These are phyloP conservation scores for Mucor circinelloides DNA, from an alignment of 371 early-diverging fungal genomes.

Conservation along the genomic window DNA sequence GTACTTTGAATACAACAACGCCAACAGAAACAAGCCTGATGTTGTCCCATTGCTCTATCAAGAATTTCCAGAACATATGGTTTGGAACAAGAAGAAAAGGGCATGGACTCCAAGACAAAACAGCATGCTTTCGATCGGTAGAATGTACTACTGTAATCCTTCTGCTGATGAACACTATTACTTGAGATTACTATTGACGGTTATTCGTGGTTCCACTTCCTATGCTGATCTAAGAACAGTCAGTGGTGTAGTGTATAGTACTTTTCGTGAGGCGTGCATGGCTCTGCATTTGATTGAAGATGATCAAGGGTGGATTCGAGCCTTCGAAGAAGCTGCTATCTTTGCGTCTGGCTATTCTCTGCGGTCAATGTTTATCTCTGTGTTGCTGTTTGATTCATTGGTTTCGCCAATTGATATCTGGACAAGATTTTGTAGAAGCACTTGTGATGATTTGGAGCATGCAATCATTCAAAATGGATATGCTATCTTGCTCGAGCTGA, in stretches of 20 bases:
- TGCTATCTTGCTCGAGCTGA: background rate
- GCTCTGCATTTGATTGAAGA: background rate
- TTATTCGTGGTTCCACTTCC: background rate
- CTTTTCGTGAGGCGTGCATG: conserved; percentile 6
- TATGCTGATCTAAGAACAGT: background rate
- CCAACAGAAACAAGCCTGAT: background rate
- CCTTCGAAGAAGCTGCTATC: conserved; percentile 13
- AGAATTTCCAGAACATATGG: conserved; percentile 6
- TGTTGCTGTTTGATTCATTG: background rate
- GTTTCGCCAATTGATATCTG: background rate
- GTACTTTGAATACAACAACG: background rate
- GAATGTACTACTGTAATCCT: conserved; percentile 3
- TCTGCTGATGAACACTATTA: background rate
- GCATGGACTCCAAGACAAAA: background rate
- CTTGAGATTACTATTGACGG: background rate
- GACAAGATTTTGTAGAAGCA: background rate
- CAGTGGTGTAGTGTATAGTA: background rate
- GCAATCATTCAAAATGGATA: background rate
- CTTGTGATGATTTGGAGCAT: background rate
- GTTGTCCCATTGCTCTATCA: background rate
- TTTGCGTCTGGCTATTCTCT: too few species aligned
- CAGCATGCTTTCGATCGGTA: background rate
- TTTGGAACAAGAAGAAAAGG: background rate
- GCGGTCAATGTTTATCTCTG: background rate
- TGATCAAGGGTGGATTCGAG: conserved; percentile 1